Evolutionary conservation across 2,329 filamentous ascomycete genomes (phyloP), one percentile per base, ranked within the genome.

Genomic region (Corniculantispora saksenae): DNA sequence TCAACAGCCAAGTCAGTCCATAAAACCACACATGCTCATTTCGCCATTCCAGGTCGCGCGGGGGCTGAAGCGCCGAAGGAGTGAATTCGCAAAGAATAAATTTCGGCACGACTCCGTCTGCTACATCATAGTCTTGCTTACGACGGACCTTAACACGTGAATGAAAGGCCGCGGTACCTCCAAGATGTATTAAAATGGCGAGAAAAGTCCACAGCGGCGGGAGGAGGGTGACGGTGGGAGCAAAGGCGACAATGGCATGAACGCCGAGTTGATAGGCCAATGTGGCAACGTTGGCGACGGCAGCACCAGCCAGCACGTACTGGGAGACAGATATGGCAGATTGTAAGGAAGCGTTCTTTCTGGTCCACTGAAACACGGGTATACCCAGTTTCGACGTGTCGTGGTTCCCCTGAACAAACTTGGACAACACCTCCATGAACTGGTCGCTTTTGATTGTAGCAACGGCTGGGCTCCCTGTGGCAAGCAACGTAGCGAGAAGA

Each of bases 141-240:
- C 40, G 23, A 43, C 38, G 43, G 8, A 68, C 56, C 19, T 65
- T 62, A 23, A 71, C 64, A n/a, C 69, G 66, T 19, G 70, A 25
- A 40, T 63, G 63, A n/a, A 71, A 51, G 29, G 63, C 64, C 12
- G 69, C 19, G 7, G 64, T 29, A 3, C 65, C 70, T 8, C 62
- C 65, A 4, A 72, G 9, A 48, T 73, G 69, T 17, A 74, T 69
- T 15, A 70, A 19, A 8, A 71, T 58, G 40, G 68, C 69, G 17
- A 70, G 66, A 25, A 70, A 66, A 8, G 71, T 71, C 73, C 72
- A 73, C 15, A 74, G 58, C 23, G 70, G 69, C 29, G 71, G 61
- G 56, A 70, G 60, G 60, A 71, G 68, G 58, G 69, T 67, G 19
- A 64, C 64, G 47, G 63, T 57, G 9, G 69, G 71, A 2, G 70